Percentiles rank a stretch among this genome's conserved stretches.
These are phyloP conservation scores for Hypoxylon fuscum DNA, from an alignment of 495 filamentous ascomycete species.

Conservation along the genomic window DNA sequence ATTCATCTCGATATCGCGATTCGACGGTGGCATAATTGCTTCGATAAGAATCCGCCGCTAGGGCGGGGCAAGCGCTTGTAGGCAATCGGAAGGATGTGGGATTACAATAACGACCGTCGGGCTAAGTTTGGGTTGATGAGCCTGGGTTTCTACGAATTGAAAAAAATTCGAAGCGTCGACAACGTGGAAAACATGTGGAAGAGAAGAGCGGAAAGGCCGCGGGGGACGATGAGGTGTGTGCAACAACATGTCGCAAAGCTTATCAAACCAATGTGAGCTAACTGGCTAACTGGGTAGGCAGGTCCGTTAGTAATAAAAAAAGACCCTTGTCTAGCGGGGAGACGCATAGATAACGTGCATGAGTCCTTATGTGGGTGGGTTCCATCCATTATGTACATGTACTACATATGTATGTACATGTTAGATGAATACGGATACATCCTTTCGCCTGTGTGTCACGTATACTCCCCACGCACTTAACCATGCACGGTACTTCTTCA, in stretches of 20 bases:
- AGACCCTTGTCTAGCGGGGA: neutral
- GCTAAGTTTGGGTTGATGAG: neutral
- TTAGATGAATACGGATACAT: neutral
- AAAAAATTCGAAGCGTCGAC: neutral
- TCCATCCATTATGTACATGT: neutral
- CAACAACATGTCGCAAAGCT: neutral
- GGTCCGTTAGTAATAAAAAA: neutral
- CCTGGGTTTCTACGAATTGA: neutral
- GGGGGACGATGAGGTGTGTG: neutral
- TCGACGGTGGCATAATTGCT: slow-evolving; percentile 42
- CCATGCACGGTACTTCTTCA: too few species aligned
- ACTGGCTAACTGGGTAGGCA: neutral
- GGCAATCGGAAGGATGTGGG: neutral
- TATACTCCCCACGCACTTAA: too few species aligned
- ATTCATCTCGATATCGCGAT: slow-evolving; percentile 49
- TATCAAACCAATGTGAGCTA: slow-evolving; percentile 3
- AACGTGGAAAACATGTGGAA: neutral
- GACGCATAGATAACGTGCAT: slow-evolving; percentile 23
- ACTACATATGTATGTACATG: neutral
- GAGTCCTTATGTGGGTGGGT: neutral
- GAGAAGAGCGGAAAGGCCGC: neutral
- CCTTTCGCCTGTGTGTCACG: too few species aligned
- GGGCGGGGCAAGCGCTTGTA: slow-evolving; percentile 8
- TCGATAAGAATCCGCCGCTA: slow-evolving; percentile 14
- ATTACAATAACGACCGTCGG: neutral